Percentiles rank a stretch among this genome's conserved stretches.
Conservation (phyloP, 2,329 filamentous ascomycete species). For the Boeremia lycopersici region DNA sequence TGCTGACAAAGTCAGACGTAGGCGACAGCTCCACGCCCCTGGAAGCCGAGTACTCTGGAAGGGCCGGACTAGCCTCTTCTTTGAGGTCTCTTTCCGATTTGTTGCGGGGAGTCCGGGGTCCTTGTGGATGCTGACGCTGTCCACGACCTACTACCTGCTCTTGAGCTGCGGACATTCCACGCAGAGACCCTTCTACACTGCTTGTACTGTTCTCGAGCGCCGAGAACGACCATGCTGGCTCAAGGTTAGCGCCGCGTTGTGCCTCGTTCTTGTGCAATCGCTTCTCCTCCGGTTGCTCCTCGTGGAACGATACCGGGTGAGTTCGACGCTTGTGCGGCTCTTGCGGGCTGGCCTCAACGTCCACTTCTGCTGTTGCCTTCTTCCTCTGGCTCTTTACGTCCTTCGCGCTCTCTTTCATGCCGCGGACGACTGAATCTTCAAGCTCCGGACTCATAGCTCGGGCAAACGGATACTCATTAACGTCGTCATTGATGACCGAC, state of each 20-base stretch:
- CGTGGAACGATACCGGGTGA: slow-evolving; percentile 39
- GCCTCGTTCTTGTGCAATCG: slow-evolving; percentile 36
- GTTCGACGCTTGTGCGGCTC: slow-evolving; percentile 41
- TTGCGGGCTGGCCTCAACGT: slow-evolving; percentile 6
- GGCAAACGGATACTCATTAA: slow-evolving; percentile 39
- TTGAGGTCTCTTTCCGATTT: slow-evolving; percentile 16
- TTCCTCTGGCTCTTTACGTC: slow-evolving; percentile 46
- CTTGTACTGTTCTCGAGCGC: slow-evolving; percentile 54
- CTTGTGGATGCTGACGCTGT: slow-evolving; percentile 30
- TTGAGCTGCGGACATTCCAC: slow-evolving; percentile 29
- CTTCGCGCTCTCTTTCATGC: slow-evolving; percentile 46
- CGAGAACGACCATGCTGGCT: slow-evolving; percentile 47
- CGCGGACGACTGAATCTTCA: not conserved
- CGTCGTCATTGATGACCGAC: slow-evolving; percentile 6
- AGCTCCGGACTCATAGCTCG: slow-evolving; percentile 11
- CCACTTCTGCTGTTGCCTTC: slow-evolving; percentile 32
- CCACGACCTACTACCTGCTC: slow-evolving; percentile 2
- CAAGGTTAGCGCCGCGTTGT: slow-evolving; percentile 15
- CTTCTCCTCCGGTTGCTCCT: slow-evolving; percentile 44
- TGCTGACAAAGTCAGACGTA: slow-evolving; percentile 42
- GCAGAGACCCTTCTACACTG: slow-evolving; percentile 49
- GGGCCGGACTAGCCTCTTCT: slow-evolving; percentile 33
- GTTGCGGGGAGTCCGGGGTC: slow-evolving; percentile 26
- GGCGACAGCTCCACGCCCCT: slow-evolving; percentile 29
- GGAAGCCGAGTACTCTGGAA: slow-evolving; percentile 29